These are phyloP conservation scores for Syzygium malaccense DNA, from an alignment of 441 rosid genomes.

Conservation along the genomic window DNA sequence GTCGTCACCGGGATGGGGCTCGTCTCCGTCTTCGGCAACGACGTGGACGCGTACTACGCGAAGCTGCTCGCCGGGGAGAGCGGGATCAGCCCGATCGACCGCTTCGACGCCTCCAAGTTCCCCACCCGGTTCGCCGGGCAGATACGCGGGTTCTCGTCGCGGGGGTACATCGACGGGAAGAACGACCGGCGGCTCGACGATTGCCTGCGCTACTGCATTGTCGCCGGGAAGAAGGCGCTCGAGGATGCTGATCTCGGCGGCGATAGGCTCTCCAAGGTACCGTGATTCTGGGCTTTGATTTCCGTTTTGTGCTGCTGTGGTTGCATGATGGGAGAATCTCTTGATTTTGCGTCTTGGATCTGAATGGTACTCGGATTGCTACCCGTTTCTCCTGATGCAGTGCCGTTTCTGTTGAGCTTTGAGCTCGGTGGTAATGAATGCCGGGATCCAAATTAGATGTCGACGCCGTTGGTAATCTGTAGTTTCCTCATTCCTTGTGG, in stretches of 20 bases:
- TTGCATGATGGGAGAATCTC: background rate
- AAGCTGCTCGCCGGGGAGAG: constrained; percentile 83
- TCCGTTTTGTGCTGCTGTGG: background rate
- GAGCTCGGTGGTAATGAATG: background rate
- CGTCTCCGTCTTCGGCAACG: constrained; percentile 92
- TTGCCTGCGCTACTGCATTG: constrained; percentile 96
- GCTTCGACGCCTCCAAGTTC: constrained; percentile 93
- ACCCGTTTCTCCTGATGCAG: background rate
- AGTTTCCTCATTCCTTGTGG: background rate
- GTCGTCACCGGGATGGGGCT: constrained; percentile 94
- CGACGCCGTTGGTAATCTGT: background rate
- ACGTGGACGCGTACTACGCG: constrained; percentile 74
- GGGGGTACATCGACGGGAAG: constrained; percentile 90
- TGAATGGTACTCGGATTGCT: background rate
- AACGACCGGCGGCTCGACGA: constrained; percentile 91
- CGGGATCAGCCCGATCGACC: constrained; percentile 79
- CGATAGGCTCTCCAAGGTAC: constrained; percentile 57
- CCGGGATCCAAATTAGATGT: background rate
- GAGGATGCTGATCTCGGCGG: constrained; percentile 89
- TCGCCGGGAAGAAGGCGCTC: constrained; percentile 90
- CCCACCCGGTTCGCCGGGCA: constrained; percentile 96
- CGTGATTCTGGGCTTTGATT: background rate
- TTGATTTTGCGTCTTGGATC: background rate
- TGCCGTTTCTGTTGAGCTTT: background rate
- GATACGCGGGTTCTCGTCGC: constrained; percentile 78